phyloP scores from a whole-genome alignment of 2,329 filamentous ascomycete genomes.

The Apiospora aurea region DNA sequence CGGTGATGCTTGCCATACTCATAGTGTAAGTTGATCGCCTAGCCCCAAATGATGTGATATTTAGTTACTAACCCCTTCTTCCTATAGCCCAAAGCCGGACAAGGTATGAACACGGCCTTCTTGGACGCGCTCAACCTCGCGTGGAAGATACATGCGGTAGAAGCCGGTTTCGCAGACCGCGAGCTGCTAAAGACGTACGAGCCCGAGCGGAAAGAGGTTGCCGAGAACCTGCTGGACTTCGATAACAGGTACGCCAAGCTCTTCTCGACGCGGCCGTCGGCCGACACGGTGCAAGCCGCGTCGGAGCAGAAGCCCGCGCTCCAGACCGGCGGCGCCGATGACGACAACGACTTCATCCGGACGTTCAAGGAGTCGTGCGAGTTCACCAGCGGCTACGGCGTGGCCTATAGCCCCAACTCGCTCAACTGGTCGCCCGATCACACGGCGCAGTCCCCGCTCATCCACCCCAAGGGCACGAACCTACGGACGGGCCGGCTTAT shows the following conservation, averaged over 20 bases:
- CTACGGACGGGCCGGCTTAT: slow-evolving; percentile 79
- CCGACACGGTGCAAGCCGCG: slow-evolving; percentile 75
- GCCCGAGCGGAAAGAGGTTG: slow-evolving; percentile 82
- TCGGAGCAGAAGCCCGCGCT: slow-evolving; percentile 46
- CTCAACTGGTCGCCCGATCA: slow-evolving; percentile 85
- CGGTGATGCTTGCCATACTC: slow-evolving; percentile 81
- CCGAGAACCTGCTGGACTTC: slow-evolving; percentile 84
- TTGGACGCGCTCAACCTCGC: slow-evolving; percentile 87
- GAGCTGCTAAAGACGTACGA: slow-evolving; percentile 85
- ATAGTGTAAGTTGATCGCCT: slow-evolving; percentile 61
- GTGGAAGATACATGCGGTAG: slow-evolving; percentile 95
- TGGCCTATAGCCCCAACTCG: slow-evolving; percentile 81
- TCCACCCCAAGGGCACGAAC: slow-evolving; percentile 70
- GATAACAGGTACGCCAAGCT: slow-evolving; percentile 90
- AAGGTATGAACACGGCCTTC: slow-evolving; percentile 84
- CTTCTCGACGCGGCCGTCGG: slow-evolving; percentile 81
- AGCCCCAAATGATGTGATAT: background rate
- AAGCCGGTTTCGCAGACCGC: slow-evolving; percentile 79
- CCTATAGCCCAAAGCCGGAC: slow-evolving; percentile 75
- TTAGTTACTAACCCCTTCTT: slow-evolving; percentile 25
- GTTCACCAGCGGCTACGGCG: slow-evolving; percentile 91
- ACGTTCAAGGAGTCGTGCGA: slow-evolving; percentile 92
- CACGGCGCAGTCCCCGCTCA: slow-evolving; percentile 72
- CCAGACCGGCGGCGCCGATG: slow-evolving; percentile 30
- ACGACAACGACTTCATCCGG: slow-evolving; percentile 83